These are phyloP conservation scores for Lodderomyces metapsilosis DNA, from an alignment of 1,139 yeast genomes.

Conservation along the genomic window DNA sequence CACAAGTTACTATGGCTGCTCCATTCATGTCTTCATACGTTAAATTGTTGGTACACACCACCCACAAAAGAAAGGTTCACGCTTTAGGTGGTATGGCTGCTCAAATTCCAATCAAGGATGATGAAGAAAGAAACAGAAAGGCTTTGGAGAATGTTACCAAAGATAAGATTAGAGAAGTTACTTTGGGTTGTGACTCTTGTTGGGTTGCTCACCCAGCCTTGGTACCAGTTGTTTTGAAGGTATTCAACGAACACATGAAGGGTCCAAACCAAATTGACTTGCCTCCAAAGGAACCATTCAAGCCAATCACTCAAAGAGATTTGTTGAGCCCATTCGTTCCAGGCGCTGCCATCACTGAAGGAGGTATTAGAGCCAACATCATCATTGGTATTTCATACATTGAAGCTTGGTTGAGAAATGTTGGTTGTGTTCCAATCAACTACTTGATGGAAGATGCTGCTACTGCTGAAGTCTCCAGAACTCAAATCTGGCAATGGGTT, in stretches of 20 bases:
- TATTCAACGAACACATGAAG: slow-evolving; percentile 79
- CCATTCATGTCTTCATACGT: slow-evolving; percentile 76
- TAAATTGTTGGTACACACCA: slow-evolving; percentile 62
- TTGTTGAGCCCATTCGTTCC: slow-evolving; percentile 69
- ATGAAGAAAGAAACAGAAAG: slow-evolving; percentile 57
- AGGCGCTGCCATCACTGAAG: slow-evolving; percentile 64
- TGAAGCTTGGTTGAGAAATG: slow-evolving; percentile 81
- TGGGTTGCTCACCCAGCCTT: slow-evolving; percentile 85
- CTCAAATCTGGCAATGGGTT: slow-evolving; percentile 84
- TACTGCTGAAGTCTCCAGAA: slow-evolving; percentile 81
- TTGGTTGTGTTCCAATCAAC: slow-evolving; percentile 82
- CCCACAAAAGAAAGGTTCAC: slow-evolving; percentile 74
- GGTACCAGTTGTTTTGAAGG: slow-evolving; percentile 72
- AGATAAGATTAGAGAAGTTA: slow-evolving; percentile 73
- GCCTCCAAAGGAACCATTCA: slow-evolving; percentile 45
- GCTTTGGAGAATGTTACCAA: slow-evolving; percentile 73
- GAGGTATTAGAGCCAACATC: slow-evolving; percentile 69
- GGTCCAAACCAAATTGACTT: slow-evolving; percentile 78
- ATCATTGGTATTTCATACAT: slow-evolving; percentile 73
- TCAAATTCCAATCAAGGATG: slow-evolving; percentile 74
- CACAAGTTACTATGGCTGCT: slow-evolving; percentile 71
- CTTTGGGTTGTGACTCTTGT: slow-evolving; percentile 77
- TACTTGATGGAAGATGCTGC: slow-evolving; percentile 88
- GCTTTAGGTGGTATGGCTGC: slow-evolving; percentile 91
- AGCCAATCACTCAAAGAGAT: slow-evolving; percentile 60